A percentile compares a stretch with the other conserved stretches of the same genome.
phyloP scores from a whole-genome alignment of 768 basidiomycete species.

The Podaxis carcinomalis region DNA sequence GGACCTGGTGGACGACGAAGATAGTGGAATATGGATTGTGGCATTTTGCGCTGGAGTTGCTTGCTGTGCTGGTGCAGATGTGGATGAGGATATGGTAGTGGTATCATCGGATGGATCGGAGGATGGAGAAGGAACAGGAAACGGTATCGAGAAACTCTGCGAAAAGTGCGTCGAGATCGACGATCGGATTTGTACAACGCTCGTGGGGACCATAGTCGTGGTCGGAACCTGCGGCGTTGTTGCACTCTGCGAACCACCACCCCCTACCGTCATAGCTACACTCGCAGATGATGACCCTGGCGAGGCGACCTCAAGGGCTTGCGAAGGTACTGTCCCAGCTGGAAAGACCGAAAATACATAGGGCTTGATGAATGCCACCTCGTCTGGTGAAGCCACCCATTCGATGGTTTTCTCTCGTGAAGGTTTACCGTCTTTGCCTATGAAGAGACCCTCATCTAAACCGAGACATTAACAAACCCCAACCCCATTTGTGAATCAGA shows the following conservation, averaged over 20 bases:
- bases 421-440: conserved; percentile 56
- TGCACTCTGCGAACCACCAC: background rate
- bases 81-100: conserved; percentile 18
- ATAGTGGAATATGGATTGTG: conserved; percentile 59
- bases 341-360: conserved; percentile 78
- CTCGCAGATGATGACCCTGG: background rate
- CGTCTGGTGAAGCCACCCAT: conserved; percentile 83
- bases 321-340: conserved; percentile 48
- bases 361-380: conserved; percentile 76
- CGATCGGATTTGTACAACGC: conserved; percentile 68
- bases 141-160: conserved; percentile 49
- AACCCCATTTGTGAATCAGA: background rate
- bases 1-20: conserved; percentile 48
- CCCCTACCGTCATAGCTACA: conserved; percentile 8
- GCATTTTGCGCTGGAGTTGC: conserved; percentile 29
- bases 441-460: conserved; percentile 63
- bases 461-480: background rate
- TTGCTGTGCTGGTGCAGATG: conserved; percentile 13
- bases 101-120: conserved; percentile 20
- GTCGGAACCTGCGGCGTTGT: conserved; percentile 24
- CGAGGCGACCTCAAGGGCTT: conserved; percentile 20
- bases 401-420: conserved; percentile 48
- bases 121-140: conserved; percentile 45
- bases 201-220: conserved; percentile 44
- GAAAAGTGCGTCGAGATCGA: conserved; percentile 57